Evolutionary conservation across 73 alveolate genomes (phyloP).

Genomic region (Uronychia binucleata): DNA sequence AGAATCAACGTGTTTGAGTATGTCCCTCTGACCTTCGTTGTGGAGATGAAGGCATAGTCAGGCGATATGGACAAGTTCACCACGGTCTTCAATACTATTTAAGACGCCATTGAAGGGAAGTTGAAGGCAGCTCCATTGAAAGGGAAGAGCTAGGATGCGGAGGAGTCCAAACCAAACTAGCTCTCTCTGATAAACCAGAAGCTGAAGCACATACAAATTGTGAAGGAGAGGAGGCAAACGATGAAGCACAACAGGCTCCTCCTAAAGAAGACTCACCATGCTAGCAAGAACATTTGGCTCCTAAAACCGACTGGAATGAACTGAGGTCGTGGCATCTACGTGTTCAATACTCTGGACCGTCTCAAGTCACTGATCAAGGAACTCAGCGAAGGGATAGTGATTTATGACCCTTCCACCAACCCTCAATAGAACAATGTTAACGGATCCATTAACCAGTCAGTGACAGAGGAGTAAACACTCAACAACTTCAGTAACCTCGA

Average conservation of each 20-base stretch:
- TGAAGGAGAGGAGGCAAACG: no score
- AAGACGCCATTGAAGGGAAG: background rate
- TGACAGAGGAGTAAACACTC: background rate
- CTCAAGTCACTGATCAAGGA: conserved; percentile 24
- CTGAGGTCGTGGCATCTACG: conserved; percentile 80
- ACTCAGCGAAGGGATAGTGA: conserved; percentile 23
- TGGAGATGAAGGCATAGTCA: background rate
- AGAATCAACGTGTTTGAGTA: conserved; percentile 76
- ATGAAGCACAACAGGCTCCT: no score
- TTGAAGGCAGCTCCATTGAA: no score
- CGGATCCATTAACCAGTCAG: background rate
- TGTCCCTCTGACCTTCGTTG: conserved; percentile 75
- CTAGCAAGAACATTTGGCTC: conserved; percentile 70
- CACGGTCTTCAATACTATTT: background rate
- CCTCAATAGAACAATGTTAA: background rate
- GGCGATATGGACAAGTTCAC: conserved; percentile 8
- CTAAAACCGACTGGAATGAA: conserved; percentile 78
- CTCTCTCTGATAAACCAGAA: no score
- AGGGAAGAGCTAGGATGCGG: no score
- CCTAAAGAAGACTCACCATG: no score
- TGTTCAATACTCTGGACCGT: conserved; percentile 52
- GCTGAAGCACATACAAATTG: no score
- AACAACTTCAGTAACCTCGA: conserved; percentile 20
- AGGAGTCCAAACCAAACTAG: no score
- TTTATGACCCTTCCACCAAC: background rate